Percentiles rank a stretch among this genome's conserved stretches.
phyloP scores from a whole-genome alignment of 768 basidiomycete genomes.

The Trametes sanguinea region DNA sequence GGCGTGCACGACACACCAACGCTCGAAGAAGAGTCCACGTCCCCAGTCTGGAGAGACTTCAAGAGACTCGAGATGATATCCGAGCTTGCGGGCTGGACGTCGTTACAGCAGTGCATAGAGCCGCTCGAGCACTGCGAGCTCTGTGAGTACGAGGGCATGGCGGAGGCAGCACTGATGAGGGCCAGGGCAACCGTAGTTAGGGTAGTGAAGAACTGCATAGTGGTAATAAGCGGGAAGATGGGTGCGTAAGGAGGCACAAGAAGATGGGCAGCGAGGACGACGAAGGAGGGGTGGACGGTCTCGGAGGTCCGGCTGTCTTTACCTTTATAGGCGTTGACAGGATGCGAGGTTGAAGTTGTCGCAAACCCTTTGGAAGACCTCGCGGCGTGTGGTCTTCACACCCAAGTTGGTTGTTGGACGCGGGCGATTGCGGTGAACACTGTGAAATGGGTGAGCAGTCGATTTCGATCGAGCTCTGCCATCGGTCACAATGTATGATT shows the following conservation, averaged over 20 bases:
- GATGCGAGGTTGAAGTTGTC: too few species aligned
- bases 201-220: conserved; percentile 18
- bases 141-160: conserved; percentile 5
- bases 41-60: neutral
- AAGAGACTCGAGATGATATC: neutral
- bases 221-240: neutral
- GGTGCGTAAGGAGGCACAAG: neutral
- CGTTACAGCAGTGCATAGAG: conserved; percentile 27
- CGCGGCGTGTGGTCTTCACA: too few species aligned
- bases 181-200: conserved; percentile 12
- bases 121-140: conserved; percentile 22
- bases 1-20: conserved; percentile 18
- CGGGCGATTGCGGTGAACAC: too few species aligned
- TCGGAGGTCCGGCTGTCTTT: neutral
- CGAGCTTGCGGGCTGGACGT: conserved; percentile 16
- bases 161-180: conserved; percentile 8
- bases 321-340: neutral
- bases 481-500: too few species aligned
- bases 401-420: too few species aligned
- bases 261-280: neutral
- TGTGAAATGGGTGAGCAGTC: too few species aligned
- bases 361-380: too few species aligned
- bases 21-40: neutral
- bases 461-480: too few species aligned
- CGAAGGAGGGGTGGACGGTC: neutral